Conservation (phyloP, 176 grass and related monocot genomes). For the Zizania latifolia region DNA sequence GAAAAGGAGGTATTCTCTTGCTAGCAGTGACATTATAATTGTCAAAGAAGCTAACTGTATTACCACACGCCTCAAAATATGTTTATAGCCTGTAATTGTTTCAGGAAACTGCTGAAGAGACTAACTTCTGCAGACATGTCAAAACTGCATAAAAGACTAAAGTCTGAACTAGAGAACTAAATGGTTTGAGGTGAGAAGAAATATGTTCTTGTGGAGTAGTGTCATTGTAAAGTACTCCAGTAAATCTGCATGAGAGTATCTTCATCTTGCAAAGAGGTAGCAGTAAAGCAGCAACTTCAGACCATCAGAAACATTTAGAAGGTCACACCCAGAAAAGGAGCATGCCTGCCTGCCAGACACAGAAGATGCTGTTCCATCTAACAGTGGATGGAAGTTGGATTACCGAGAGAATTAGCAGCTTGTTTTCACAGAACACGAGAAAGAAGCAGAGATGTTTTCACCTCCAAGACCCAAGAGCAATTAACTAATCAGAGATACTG, state of each 20-base stretch:
- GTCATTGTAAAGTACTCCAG: slow-evolving; percentile 14
- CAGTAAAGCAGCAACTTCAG: slow-evolving; percentile 31
- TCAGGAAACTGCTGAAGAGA: background rate
- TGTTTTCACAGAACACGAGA: slow-evolving; percentile 44
- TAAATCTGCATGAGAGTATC: slow-evolving; percentile 9
- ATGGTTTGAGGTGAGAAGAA: background rate
- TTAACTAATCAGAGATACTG: slow-evolving; percentile 34
- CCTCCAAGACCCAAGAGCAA: slow-evolving; percentile 22
- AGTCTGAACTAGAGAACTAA: background rate
- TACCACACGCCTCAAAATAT: too few relatives aligned
- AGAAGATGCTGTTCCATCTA: slow-evolving; percentile 27
- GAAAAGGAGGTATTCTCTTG: background rate
- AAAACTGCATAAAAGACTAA: background rate
- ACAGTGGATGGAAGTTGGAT: slow-evolving; percentile 35
- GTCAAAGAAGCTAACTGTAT: too few relatives aligned
- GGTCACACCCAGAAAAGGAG: slow-evolving; percentile 16
- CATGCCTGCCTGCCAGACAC: slow-evolving; percentile 21
- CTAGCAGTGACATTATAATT: background rate
- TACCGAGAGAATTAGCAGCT: slow-evolving; percentile 49
- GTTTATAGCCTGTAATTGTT: too few relatives aligned
- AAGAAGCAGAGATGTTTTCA: slow-evolving; percentile 44
- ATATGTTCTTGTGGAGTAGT: background rate
- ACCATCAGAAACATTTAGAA: slow-evolving; percentile 30
- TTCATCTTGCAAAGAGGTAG: slow-evolving; percentile 10
- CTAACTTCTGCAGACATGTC: background rate